These are phyloP conservation scores for Neospermospora avenae DNA, from an alignment of 2,329 filamentous ascomycete species.

Conservation along the genomic window DNA sequence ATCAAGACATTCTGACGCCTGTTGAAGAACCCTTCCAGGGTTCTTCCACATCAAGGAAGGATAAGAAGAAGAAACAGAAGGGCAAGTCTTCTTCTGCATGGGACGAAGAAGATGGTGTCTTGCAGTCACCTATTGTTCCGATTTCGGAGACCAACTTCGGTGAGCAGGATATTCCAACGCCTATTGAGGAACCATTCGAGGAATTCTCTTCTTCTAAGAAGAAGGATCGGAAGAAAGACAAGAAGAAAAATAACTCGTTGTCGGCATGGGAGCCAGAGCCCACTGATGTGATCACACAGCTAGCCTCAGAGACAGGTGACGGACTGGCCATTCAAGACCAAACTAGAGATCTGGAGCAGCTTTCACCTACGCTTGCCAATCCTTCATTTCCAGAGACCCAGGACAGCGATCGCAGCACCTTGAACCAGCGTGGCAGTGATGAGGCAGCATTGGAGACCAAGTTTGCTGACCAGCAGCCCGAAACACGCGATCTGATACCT, in stretches of 20 bases:
- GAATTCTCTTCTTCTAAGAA: constrained; percentile 9
- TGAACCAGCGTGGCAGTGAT: background rate
- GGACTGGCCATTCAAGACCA: too few relatives aligned
- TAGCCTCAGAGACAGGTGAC: background rate
- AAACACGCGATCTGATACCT: background rate
- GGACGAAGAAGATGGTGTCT: constrained; percentile 3
- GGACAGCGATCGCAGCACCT: background rate
- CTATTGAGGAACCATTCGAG: background rate
- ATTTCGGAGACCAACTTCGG: background rate
- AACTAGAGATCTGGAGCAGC: background rate
- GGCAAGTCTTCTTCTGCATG: constrained; percentile 9
- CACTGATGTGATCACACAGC: background rate
- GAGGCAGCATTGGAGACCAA: background rate
- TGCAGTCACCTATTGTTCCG: background rate
- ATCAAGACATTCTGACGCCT: too few relatives aligned
- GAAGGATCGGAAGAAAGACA: constrained; percentile 16
- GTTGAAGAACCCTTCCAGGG: background rate
- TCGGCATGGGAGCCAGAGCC: constrained; percentile 24
- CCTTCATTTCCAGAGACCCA: background rate
- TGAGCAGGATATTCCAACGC: background rate
- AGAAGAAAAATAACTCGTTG: constrained; percentile 22
- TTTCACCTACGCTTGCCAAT: background rate
- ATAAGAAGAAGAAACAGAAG: constrained; percentile 34
- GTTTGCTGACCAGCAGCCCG: background rate
- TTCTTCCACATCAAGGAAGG: constrained; percentile 16